Percentiles rank a stretch among this genome's conserved stretches.
phyloP scores from a whole-genome alignment of 306 rosid species.

The Vigna radiata region DNA sequence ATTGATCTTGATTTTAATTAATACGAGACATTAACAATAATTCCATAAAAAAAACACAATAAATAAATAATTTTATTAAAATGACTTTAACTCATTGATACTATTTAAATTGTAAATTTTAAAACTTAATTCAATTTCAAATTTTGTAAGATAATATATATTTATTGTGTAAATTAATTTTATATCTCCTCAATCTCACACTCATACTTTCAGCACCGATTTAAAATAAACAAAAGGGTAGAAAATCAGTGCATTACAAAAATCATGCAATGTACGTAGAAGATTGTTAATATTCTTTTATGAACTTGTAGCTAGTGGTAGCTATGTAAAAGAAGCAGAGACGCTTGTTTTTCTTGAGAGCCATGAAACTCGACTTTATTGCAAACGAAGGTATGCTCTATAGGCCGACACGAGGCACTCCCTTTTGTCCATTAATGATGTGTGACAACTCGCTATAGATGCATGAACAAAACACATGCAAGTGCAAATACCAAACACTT shows the following conservation, averaged over 20 bases:
- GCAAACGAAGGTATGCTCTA: constrained; percentile 14
- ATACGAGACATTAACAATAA: no score
- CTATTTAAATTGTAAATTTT: no score
- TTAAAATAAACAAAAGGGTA: neutral
- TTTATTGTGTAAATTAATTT: no score
- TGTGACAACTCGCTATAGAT: constrained; percentile 16
- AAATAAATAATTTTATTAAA: no score
- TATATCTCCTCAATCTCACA: no score
- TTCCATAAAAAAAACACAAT: no score
- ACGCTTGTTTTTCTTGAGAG: neutral
- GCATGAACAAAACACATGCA: constrained; percentile 8
- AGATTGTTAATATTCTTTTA: neutral
- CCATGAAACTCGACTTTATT: constrained; percentile 28
- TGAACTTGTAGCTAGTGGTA: no score
- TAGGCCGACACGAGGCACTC: constrained; percentile 2
- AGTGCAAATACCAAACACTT: neutral
- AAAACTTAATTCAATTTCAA: no score
- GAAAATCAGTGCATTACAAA: neutral
- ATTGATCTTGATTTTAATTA: no score
- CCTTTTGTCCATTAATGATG: constrained; percentile 2
- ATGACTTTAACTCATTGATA: no score
- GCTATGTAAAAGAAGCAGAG: neutral
- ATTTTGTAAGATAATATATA: no score
- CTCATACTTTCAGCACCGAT: no score
- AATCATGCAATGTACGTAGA: neutral